These are phyloP conservation scores for Saccharum hybrid DNA, from an alignment of 202 grass and related monocot genomes.

Conservation along the genomic window DNA sequence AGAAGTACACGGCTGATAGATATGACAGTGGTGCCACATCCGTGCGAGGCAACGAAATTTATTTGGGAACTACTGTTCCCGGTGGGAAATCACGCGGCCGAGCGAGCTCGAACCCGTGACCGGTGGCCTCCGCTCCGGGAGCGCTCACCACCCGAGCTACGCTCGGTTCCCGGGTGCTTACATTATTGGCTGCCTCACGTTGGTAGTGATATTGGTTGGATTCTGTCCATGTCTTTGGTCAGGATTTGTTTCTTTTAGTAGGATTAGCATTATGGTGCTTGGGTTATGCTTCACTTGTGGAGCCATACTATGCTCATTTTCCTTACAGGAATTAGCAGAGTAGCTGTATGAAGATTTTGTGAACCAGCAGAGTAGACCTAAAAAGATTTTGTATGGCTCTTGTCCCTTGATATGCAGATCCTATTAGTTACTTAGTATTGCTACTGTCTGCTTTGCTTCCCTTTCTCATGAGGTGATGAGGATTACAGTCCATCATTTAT, in stretches of 20 bases:
- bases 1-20: too few relatives aligned
- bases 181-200: conserved; percentile 1
- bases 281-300: not conserved
- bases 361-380: not conserved
- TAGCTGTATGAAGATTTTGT: not conserved
- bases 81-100: too few relatives aligned
- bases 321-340: not conserved
- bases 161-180: too few relatives aligned
- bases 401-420: not conserved
- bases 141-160: too few relatives aligned
- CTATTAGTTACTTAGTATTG: conserved; percentile 10
- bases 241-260: conserved; percentile 6
- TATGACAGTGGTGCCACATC: too few relatives aligned
- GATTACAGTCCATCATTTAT: not conserved
- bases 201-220: not conserved
- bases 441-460: not conserved
- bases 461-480: not conserved
- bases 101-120: too few relatives aligned
- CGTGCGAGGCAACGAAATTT: too few relatives aligned
- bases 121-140: too few relatives aligned
- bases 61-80: too few relatives aligned
- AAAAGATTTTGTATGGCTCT: not conserved
- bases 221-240: not conserved
- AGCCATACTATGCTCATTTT: not conserved
- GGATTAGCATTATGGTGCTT: conserved; percentile 4